These are phyloP conservation scores for Gossypioides kirkii DNA, from an alignment of 345 rosid species.

Conservation along the genomic window DNA sequence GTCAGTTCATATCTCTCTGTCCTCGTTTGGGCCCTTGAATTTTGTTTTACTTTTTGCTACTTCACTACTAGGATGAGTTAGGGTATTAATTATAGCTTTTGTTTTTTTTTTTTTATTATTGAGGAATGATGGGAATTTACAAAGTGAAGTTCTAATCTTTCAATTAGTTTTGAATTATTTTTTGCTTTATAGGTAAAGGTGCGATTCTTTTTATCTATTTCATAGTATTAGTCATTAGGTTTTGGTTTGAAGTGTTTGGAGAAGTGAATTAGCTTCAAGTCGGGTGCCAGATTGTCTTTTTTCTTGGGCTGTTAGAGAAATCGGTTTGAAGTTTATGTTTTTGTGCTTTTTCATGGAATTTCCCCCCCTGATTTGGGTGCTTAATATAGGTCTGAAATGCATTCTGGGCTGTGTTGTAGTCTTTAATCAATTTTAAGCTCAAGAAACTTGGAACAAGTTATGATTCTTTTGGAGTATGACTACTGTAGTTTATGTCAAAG, in stretches of 20 bases:
- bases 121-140: background rate
- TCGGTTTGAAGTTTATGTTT: background rate
- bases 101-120: background rate
- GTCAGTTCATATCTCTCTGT: constrained; percentile 33
- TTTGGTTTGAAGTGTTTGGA: background rate
- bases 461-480: background rate
- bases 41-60: constrained; percentile 9
- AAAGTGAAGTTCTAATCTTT: constrained; percentile 8
- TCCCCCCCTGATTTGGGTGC: background rate
- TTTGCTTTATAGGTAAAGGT: background rate
- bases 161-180: background rate
- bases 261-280: background rate
- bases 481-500: background rate
- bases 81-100: background rate
- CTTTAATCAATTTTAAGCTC: background rate
- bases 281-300: background rate
- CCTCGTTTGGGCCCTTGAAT: constrained; percentile 20
- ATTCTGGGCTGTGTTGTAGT: background rate
- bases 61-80: constrained; percentile 3
- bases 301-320: background rate
- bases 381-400: background rate
- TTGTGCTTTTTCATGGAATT: background rate
- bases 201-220: background rate
- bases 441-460: background rate
- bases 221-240: background rate